A percentile compares a stretch with the other conserved stretches of the same genome.
Evolutionary conservation across 1,139 yeast species (phyloP).

Genomic region (Nematodospora anomalae): DNA sequence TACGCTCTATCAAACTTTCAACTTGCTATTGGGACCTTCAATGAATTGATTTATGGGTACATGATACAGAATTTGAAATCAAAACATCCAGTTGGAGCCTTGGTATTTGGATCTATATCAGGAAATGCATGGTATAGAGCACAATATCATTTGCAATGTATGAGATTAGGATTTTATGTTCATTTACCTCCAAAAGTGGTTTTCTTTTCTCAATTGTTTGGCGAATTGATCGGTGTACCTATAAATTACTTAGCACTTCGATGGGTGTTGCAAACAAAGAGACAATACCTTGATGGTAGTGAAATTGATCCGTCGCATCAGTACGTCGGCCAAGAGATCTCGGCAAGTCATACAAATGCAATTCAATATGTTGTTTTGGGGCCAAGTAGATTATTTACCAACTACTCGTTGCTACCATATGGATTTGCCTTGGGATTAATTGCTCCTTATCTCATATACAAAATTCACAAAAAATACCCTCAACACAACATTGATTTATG

Average conservation of each 20-base stretch:
- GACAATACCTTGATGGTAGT: slow-evolving; percentile 38
- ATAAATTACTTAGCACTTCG: slow-evolving; percentile 45
- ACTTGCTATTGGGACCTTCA: slow-evolving; percentile 52
- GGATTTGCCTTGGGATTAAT: slow-evolving; percentile 45
- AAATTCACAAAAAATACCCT: slow-evolving; percentile 27
- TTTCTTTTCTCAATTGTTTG: slow-evolving; percentile 50
- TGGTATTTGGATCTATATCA: slow-evolving; percentile 49
- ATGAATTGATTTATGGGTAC: slow-evolving; percentile 49
- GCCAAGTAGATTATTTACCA: slow-evolving; percentile 40
- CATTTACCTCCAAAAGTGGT: slow-evolving; percentile 49
- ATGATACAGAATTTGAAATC: slow-evolving; percentile 35
- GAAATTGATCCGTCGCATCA: slow-evolving; percentile 47
- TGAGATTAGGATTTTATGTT: slow-evolving; percentile 50
- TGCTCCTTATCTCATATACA: slow-evolving; percentile 36
- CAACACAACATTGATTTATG: slow-evolving; percentile 31
- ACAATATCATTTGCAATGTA: slow-evolving; percentile 48
- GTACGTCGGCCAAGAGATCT: slow-evolving; percentile 52
- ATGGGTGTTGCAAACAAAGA: slow-evolving; percentile 46
- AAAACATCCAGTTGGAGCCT: slow-evolving; percentile 50
- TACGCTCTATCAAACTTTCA: slow-evolving; percentile 54
- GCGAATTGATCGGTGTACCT: slow-evolving; percentile 53
- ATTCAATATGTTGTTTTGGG: slow-evolving; percentile 53
- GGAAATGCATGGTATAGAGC: slow-evolving; percentile 58
- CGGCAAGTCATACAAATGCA: slow-evolving; percentile 47
- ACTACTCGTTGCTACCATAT: slow-evolving; percentile 42